Evolutionary conservation across 257 asterid species (phyloP), one percentile per base, ranked within the genome.

Genomic region (Salvia miltiorrhiza): DNA sequence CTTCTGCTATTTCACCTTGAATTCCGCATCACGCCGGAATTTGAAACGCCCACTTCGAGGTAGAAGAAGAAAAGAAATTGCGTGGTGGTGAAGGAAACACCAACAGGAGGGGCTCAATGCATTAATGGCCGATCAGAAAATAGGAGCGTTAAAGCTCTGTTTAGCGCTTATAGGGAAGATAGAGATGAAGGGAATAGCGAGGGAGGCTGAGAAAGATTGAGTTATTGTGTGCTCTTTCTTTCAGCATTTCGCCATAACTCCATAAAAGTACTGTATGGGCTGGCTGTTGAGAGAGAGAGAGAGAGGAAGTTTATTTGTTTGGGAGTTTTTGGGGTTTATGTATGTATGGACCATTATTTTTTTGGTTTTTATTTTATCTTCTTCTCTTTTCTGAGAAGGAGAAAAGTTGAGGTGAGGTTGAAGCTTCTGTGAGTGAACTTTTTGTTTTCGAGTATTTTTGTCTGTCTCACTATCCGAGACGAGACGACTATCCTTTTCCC

Each of bases 11-110:
- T 61, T 62, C 5, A 64, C 82, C 64, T 67, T 78, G 78, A 80
- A 63, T 61, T 35, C 7, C 74, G 59, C 87, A 79, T 74, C 52
- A 8, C 83, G 61, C 73, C 83, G 83, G 84, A 57, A 24, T 41
- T 71, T 58, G 54, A 26, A 53, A 61, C 57, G 33, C 81, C 14
- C 70, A 71, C 33, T 55, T 45, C 19, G 60, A 35, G 28, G 5
- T 41, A 24, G 19, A 7, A 21, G 33, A 23, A 13, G 26, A 24
- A 50, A 55, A 37, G 59, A 20, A 7, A n/a, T n/a, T n/a, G 73
- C 17, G 58, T 9, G 55, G 23, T 10, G 17, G 16, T 7, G 70
- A n/a, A 17, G 55, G 19, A 57, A 71, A 55, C 35, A 47, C 60
- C 40, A 67, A 76, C 74, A n/a, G n/a, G n/a, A n/a, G n/a, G 37